These are phyloP conservation scores for Pistacia vera DNA, from an alignment of 345 rosid genomes.

Conservation along the genomic window DNA sequence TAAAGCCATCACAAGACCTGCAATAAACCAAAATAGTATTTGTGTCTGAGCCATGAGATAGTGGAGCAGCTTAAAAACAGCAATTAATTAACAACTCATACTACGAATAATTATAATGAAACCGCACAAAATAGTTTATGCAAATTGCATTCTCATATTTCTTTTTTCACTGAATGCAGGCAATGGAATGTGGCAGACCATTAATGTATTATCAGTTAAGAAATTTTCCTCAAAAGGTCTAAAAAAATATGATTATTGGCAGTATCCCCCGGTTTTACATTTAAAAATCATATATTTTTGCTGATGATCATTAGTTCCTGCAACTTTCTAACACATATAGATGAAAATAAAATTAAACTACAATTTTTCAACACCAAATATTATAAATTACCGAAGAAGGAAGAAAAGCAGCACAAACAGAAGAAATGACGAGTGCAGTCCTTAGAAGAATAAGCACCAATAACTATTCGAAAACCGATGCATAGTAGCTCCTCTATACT, in stretches of 20 bases:
- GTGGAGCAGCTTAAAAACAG: background rate
- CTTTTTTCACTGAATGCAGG: too few species aligned
- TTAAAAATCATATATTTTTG: too few species aligned
- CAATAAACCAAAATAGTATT: slow-evolving; percentile 2
- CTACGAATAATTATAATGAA: too few species aligned
- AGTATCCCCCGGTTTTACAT: background rate
- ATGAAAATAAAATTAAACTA: background rate
- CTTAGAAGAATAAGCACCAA: slow-evolving; percentile 74
- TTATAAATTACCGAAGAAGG: slow-evolving; percentile 69
- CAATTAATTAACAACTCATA: background rate
- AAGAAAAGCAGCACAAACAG: slow-evolving; percentile 80
- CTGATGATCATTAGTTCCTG: too few species aligned
- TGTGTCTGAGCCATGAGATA: background rate
- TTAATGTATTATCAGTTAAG: background rate
- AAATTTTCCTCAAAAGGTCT: background rate
- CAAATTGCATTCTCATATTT: too few species aligned
- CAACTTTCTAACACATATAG: background rate
- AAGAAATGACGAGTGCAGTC: slow-evolving; percentile 69
- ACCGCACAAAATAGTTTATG: too few species aligned
- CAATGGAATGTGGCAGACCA: too few species aligned
- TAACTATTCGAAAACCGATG: slow-evolving; percentile 46
- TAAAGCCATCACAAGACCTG: slow-evolving; percentile 91
- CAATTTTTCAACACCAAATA: background rate
- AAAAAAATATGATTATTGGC: background rate
- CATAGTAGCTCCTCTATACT: slow-evolving; percentile 89